Conservation (phyloP, 225 moss, liverwort and hornwort species). For the Pseudisothecium myosuroides region DNA sequence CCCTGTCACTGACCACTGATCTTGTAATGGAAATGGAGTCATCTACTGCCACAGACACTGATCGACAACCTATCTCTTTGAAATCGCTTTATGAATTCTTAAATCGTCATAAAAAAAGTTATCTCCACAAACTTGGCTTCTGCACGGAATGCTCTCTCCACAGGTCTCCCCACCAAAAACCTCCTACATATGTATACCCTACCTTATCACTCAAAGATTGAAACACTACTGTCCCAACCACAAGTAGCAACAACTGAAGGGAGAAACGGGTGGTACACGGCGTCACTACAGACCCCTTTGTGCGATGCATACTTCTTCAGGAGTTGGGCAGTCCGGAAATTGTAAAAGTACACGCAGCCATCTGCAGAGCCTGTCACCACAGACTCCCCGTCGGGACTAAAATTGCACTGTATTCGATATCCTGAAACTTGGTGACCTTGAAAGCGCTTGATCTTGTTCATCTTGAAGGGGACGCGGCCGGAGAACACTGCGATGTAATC, state of each 20-base stretch:
- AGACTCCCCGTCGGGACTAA: conserved; percentile 79
- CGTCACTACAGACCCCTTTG: conserved; percentile 59
- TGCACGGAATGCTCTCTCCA: background rate
- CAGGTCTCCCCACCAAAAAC: too few relatives aligned
- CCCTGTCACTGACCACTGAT: background rate
- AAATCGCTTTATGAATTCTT: background rate
- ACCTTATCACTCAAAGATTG: conserved; percentile 42
- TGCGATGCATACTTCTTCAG: conserved; percentile 49
- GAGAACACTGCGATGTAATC: conserved; percentile 95
- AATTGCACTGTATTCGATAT: conserved; percentile 76
- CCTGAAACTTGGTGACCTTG: conserved; percentile 87
- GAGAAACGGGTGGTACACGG: conserved; percentile 67
- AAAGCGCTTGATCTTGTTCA: conserved; percentile 78
- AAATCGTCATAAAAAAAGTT: too few relatives aligned
- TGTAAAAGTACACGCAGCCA: conserved; percentile 64
- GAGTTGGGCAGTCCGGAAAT: conserved; percentile 57
- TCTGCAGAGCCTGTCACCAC: conserved; percentile 85
- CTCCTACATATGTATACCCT: too few relatives aligned
- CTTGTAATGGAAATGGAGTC: background rate
- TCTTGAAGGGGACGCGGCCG: conserved; percentile 66
- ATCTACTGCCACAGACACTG: background rate
- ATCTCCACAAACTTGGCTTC: background rate
- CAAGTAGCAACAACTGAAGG: conserved; percentile 83
- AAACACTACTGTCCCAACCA: conserved; percentile 71
- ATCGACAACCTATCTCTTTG: background rate